Percentiles rank a stretch among this genome's conserved stretches.
phyloP scores from a whole-genome alignment of 2,329 filamentous ascomycete genomes.

The Epichloe festucae region DNA sequence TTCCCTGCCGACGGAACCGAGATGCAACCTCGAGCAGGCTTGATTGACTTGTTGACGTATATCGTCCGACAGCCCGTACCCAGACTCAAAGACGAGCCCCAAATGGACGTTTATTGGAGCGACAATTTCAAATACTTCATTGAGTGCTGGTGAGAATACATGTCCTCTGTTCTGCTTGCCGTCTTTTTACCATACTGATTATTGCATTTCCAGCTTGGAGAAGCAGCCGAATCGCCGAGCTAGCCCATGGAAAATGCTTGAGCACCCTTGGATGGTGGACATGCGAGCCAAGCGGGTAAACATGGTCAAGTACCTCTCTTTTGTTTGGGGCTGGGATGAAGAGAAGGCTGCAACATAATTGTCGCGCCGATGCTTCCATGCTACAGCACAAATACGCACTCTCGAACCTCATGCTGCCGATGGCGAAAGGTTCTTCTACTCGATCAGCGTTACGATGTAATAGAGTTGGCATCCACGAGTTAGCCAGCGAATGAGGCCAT shows the following conservation, averaged over 20 bases:
- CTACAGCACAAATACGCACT: background rate
- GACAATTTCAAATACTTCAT: constrained; percentile 99
- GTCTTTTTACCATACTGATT: constrained; percentile 11
- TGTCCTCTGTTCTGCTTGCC: background rate
- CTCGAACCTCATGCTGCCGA: background rate
- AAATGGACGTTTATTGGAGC: constrained; percentile 84
- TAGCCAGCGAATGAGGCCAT: background rate
- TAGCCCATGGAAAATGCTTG: constrained; percentile 96
- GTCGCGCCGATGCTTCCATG: background rate
- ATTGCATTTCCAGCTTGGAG: constrained; percentile 55
- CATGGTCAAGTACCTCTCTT: constrained; percentile 85
- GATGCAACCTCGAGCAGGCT: constrained; percentile 80
- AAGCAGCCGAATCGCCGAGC: constrained; percentile 81
- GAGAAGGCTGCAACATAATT: constrained; percentile 4
- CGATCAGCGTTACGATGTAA: background rate
- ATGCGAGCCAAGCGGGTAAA: constrained; percentile 95
- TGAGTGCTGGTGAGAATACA: constrained; percentile 76
- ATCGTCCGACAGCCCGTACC: constrained; percentile 94
- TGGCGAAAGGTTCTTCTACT: background rate
- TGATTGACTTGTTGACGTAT: constrained; percentile 93
- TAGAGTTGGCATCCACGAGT: background rate
- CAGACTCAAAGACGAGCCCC: constrained; percentile 87
- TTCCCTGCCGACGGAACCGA: constrained; percentile 95
- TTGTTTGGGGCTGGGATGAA: constrained; percentile 97
- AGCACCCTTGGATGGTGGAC: constrained; percentile 97